phyloP scores from a whole-genome alignment of 129 eudicot genomes.

The Daucus carota region DNA sequence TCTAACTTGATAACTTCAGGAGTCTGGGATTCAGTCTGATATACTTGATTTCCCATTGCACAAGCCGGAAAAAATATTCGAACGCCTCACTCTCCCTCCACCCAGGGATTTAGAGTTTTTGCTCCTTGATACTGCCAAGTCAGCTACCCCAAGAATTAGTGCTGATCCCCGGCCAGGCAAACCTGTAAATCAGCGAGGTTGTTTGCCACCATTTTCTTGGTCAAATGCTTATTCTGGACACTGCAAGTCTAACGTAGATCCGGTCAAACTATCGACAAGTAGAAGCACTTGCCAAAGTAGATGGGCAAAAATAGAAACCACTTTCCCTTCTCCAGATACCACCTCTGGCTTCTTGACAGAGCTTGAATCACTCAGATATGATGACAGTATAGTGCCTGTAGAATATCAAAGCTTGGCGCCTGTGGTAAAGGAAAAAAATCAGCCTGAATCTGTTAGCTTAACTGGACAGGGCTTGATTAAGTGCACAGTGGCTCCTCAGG shows the following conservation, averaged over 20 bases:
- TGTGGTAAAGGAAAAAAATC: slow-evolving; percentile 26
- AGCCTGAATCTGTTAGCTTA: slow-evolving; percentile 15
- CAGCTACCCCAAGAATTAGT: slow-evolving; percentile 43
- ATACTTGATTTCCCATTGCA: slow-evolving; percentile 35
- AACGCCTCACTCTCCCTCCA: slow-evolving; percentile 68
- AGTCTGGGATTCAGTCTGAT: slow-evolving; percentile 23
- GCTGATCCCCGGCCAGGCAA: slow-evolving; percentile 38
- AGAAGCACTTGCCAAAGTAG: slow-evolving; percentile 78
- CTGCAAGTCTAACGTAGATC: slow-evolving; percentile 57
- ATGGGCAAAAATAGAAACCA: slow-evolving; percentile 69
- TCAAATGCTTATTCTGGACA: slow-evolving; percentile 68
- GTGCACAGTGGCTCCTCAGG: slow-evolving; percentile 32
- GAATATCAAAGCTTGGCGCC: slow-evolving; percentile 23
- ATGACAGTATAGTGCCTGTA: slow-evolving; percentile 61
- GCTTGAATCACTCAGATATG: slow-evolving; percentile 52
- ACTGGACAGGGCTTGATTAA: slow-evolving; percentile 27
- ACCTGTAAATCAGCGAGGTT: slow-evolving; percentile 46
- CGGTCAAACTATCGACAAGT: slow-evolving; percentile 38
- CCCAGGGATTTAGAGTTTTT: slow-evolving; percentile 72
- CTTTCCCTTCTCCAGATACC: slow-evolving; percentile 31
- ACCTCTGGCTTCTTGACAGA: slow-evolving; percentile 37
- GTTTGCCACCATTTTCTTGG: slow-evolving; percentile 93
- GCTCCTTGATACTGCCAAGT: slow-evolving; percentile 70
- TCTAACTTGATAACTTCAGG: slow-evolving; percentile 39
- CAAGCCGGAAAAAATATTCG: slow-evolving; percentile 62